Evolutionary conservation across 2,329 filamentous ascomycete species (phyloP).

Genomic region (Hirsutella thompsonii): DNA sequence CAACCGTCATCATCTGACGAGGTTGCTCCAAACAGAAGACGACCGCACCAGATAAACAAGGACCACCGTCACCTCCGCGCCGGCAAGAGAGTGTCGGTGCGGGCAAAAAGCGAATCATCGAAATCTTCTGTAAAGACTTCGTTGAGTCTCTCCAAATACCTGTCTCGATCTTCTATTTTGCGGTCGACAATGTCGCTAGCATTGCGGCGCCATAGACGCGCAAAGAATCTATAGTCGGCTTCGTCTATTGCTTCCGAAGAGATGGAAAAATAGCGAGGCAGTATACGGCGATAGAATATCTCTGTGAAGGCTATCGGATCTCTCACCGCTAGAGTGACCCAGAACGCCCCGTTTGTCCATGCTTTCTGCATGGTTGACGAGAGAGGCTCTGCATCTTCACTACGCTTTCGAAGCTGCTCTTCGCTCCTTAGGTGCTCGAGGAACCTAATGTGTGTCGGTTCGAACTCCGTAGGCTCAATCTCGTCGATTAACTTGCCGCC

Average conservation of each 20-base stretch:
- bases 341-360: slow-evolving; percentile 6
- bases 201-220: slow-evolving; percentile 4
- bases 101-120: not conserved
- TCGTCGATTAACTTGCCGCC: slow-evolving; percentile 17
- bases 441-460: slow-evolving; percentile 3
- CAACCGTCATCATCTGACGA: not conserved
- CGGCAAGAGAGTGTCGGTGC: not conserved
- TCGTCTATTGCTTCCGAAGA: slow-evolving; percentile 5
- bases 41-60: not conserved
- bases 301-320: slow-evolving; percentile 5
- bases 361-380: slow-evolving; percentile 5
- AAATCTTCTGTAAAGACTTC: slow-evolving; percentile 1
- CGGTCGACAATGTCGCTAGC: slow-evolving; percentile 3
- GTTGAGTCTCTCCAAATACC: slow-evolving; percentile 3
- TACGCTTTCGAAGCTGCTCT: slow-evolving; percentile 2
- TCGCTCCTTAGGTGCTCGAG: slow-evolving; percentile 1
- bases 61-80: slow-evolving; percentile 1
- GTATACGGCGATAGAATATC: slow-evolving; percentile 6
- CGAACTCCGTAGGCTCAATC: slow-evolving; percentile 1
- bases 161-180: slow-evolving; percentile 5
- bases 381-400: slow-evolving; percentile 2
- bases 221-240: slow-evolving; percentile 5
- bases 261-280: slow-evolving; percentile 3
- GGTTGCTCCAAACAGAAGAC: not conserved
- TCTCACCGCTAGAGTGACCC: slow-evolving; percentile 5